These are phyloP conservation scores for Zymoseptoria crescenta DNA, from an alignment of 2,329 filamentous ascomycete genomes.

Conservation along the genomic window DNA sequence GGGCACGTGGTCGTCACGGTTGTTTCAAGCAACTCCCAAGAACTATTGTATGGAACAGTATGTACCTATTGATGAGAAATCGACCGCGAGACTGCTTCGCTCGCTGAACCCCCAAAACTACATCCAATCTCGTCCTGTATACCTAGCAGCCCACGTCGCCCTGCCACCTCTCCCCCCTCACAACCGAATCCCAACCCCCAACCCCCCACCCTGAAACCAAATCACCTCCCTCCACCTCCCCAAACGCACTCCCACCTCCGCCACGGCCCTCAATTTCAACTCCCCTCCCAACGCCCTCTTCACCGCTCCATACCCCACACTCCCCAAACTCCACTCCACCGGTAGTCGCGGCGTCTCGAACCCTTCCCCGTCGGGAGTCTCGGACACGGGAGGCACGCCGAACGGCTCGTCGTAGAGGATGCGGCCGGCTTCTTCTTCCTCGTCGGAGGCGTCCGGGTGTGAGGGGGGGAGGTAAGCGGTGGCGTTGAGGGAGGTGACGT, in stretches of 20 bases:
- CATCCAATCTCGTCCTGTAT: not conserved
- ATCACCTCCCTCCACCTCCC: conserved; percentile 64
- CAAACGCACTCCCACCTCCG: conserved; percentile 65
- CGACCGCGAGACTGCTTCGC: not conserved
- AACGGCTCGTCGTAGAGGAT: conserved; percentile 72
- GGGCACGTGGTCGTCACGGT: too few relatives aligned
- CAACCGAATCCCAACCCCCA: conserved; percentile 42
- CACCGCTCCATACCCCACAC: conserved; percentile 76
- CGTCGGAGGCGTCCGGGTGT: conserved; percentile 70
- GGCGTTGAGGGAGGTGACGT: conserved; percentile 72
- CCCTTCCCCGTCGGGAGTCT: conserved; percentile 40
- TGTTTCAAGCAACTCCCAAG: too few relatives aligned
- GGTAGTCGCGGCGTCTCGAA: conserved; percentile 69
- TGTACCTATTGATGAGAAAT: too few relatives aligned
- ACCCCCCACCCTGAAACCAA: conserved; percentile 42
- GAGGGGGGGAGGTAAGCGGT: conserved; percentile 66
- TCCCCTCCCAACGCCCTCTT: conserved; percentile 70
- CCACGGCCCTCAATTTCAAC: conserved; percentile 70
- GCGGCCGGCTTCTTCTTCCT: conserved; percentile 62
- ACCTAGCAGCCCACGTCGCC: too few relatives aligned
- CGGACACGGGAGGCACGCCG: conserved; percentile 54
- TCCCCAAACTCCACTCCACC: conserved; percentile 69
- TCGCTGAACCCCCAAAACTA: not conserved
- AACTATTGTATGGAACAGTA: too few relatives aligned
- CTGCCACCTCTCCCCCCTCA: conserved; percentile 14